Conservation (phyloP, 2,329 filamentous ascomycete genomes). For the Sclerotinia subarctica region DNA sequence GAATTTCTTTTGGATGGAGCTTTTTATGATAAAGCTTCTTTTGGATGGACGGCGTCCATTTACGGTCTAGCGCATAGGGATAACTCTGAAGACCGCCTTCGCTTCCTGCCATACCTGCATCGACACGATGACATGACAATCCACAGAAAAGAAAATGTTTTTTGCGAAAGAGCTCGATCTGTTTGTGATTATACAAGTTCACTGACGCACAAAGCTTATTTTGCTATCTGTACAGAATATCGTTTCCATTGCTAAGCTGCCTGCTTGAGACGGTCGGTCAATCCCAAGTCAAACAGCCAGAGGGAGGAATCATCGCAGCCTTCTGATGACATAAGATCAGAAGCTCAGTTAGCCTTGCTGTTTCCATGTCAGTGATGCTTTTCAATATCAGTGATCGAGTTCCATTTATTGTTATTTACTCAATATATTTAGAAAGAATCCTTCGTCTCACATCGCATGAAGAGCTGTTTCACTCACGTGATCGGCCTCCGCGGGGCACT, state of each 20-base stretch:
- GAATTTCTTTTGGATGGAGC: no score
- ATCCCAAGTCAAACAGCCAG: neutral
- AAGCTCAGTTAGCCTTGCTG: neutral
- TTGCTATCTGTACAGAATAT: neutral
- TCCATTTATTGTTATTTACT: neutral
- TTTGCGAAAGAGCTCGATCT: neutral
- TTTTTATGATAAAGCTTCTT: no score
- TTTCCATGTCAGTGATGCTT: neutral
- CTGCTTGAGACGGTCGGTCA: neutral
- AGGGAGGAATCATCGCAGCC: neutral
- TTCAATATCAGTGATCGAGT: neutral
- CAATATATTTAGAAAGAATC: neutral
- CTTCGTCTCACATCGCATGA: neutral
- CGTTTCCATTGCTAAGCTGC: neutral
- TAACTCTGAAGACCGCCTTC: conserved; percentile 10
- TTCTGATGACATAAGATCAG: neutral
- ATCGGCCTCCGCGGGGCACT: neutral
- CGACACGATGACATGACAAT: neutral
- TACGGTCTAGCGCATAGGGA: neutral
- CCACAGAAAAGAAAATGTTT: neutral
- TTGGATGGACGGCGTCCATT: neutral
- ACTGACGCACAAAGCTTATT: neutral
- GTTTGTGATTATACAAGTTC: neutral
- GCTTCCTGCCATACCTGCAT: neutral
- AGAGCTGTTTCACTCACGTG: neutral